Conservation (phyloP, 768 basidiomycete species). For the Thelephora ganbajun region DNA sequence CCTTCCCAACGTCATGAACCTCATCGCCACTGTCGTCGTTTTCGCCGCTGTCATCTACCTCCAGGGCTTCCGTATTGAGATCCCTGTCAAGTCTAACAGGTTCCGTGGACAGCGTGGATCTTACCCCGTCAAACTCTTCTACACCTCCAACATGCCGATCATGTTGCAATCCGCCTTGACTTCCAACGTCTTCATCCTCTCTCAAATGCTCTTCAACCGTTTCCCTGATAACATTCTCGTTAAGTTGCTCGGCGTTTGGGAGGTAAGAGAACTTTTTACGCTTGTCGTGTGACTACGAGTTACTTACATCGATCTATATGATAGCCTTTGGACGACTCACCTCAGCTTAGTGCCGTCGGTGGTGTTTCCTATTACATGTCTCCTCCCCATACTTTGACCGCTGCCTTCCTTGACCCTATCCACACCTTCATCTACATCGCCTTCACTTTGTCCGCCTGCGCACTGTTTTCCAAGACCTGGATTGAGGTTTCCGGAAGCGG, state of each 20-base stretch:
- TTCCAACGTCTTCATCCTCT: conserved; percentile 89
- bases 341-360: conserved; percentile 79
- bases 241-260: conserved; percentile 90
- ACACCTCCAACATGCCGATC: conserved; percentile 99
- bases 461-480: conserved; percentile 98
- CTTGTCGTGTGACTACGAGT: not conserved
- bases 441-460: conserved; percentile 90
- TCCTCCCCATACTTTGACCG: conserved; percentile 85
- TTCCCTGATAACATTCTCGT: conserved; percentile 91
- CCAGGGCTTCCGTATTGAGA: conserved; percentile 97
- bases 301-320: not conserved
- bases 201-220: conserved; percentile 85
- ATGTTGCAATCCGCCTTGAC: conserved; percentile 94
- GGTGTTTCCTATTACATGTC: conserved; percentile 98
- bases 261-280: conserved; percentile 38
- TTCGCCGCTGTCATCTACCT: conserved; percentile 96
- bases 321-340: conserved; percentile 87
- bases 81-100: conserved; percentile 92
- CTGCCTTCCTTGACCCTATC: conserved; percentile 82
- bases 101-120: conserved; percentile 93
- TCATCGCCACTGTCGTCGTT: conserved; percentile 82
- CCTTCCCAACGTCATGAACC: conserved; percentile 95
- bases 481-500: conserved; percentile 96
- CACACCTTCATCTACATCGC: conserved; percentile 84
- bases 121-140: conserved; percentile 98